These are phyloP conservation scores for Penicillium brevicompactum DNA, from an alignment of 2,329 filamentous ascomycete genomes.

Conservation along the genomic window DNA sequence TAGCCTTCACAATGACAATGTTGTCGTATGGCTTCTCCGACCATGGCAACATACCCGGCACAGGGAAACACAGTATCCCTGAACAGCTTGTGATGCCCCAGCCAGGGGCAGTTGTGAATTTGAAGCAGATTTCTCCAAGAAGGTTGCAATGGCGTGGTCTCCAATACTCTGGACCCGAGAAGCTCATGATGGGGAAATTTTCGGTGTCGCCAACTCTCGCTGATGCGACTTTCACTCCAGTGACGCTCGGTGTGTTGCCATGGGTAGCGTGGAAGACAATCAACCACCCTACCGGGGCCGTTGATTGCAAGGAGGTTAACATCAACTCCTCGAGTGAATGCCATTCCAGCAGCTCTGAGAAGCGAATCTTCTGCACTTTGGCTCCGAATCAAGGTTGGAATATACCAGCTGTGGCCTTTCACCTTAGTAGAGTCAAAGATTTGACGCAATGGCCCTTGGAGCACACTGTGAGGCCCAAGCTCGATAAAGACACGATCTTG, in stretches of 20 bases:
- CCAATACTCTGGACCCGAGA: conserved; percentile 27
- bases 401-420: conserved; percentile 1
- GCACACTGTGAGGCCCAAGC: conserved; percentile 40
- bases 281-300: background rate
- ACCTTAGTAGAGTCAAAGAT: conserved; percentile 4
- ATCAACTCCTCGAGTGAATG: background rate
- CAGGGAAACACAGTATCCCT: conserved; percentile 43
- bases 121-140: conserved; percentile 47
- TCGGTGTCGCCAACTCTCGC: conserved; percentile 19
- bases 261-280: conserved; percentile 29
- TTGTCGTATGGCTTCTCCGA: conserved; percentile 42
- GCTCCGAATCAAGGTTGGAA: conserved; percentile 8
- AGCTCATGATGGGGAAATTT: conserved; percentile 25
- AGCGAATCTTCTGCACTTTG: background rate
- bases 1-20: background rate
- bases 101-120: conserved; percentile 39
- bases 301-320: background rate
- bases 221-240: conserved; percentile 25
- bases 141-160: conserved; percentile 34
- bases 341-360: background rate
- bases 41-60: conserved; percentile 49
- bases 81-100: conserved; percentile 47
- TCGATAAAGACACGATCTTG: conserved; percentile 28
- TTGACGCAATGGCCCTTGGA: conserved; percentile 33
- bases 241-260: conserved; percentile 26